Conservation (phyloP, 2,329 filamentous ascomycete genomes). For the Aspergillus japonicus region DNA sequence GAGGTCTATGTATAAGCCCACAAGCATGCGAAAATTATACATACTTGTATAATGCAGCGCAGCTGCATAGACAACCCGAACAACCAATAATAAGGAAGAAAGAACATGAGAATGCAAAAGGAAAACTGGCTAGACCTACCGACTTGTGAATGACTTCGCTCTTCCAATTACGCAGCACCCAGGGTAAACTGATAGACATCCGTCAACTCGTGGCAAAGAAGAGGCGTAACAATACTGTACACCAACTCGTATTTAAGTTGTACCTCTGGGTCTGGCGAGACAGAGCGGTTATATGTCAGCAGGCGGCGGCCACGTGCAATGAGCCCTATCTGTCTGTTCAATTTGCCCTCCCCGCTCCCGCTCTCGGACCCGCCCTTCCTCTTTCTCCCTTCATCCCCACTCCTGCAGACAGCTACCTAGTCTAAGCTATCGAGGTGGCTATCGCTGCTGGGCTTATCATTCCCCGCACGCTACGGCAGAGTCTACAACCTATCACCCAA, state of each 20-base stretch:
- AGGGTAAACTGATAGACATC: not conserved
- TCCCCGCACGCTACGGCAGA: not conserved
- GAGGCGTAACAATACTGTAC: not conserved
- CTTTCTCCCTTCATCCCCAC: not conserved
- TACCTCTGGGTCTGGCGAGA: not conserved
- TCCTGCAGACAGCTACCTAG: not conserved
- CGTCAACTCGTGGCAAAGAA: not conserved
- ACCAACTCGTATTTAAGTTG: too few relatives aligned
- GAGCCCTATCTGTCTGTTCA: not conserved
- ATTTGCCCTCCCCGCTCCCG: too few relatives aligned
- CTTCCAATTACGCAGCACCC: not conserved
- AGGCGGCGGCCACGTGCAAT: conserved; percentile 1
- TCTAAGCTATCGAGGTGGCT: not conserved
- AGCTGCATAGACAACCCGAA: not conserved
- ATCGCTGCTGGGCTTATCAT: not conserved
- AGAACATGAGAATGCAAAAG: not conserved
- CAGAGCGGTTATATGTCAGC: conserved; percentile 4
- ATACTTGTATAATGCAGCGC: not conserved
- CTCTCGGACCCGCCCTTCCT: not conserved
- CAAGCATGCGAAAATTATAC: not conserved
- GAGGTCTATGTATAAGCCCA: not conserved
- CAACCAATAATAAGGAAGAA: not conserved
- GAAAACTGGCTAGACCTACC: not conserved
- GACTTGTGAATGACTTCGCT: not conserved
- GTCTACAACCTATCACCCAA: not conserved